Evolutionary conservation across 106 monocot genomes (phyloP).

Genomic region (Cymbidium sinense): DNA sequence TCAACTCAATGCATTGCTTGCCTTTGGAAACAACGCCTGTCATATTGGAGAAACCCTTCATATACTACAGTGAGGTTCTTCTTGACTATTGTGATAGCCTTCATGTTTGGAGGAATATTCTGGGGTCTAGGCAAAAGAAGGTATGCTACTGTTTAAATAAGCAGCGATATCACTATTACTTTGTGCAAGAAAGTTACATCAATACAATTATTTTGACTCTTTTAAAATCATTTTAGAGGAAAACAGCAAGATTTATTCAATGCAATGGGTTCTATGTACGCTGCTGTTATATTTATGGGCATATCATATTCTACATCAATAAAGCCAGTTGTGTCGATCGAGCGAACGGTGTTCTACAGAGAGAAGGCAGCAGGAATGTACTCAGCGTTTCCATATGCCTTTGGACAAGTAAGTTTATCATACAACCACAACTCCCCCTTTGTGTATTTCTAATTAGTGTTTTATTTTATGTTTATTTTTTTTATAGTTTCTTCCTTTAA

Average conservation of each 20-base stretch:
- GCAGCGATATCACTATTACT: background rate
- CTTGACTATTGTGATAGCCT: conserved; percentile 18
- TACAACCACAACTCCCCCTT: background rate
- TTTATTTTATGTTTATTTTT: background rate
- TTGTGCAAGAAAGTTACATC: background rate
- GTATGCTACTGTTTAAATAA: background rate
- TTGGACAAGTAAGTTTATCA: conserved; percentile 42
- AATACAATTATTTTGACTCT: too few species aligned
- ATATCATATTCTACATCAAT: conserved; percentile 38
- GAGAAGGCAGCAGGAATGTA: conserved; percentile 68
- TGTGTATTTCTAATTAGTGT: too few species aligned
- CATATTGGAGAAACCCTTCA: conserved; percentile 34
- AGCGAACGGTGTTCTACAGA: conserved; percentile 65
- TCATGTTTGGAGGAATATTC: conserved; percentile 29
- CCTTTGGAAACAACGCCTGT: conserved; percentile 27
- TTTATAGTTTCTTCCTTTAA: background rate
- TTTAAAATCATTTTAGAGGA: conserved; percentile 3
- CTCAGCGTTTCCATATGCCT: conserved; percentile 71
- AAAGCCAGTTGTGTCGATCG: conserved; percentile 48
- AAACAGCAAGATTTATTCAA: conserved; percentile 26
- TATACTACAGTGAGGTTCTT: conserved; percentile 23
- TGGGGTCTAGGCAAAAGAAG: conserved; percentile 22
- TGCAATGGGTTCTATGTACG: conserved; percentile 46
- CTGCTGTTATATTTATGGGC: conserved; percentile 57
- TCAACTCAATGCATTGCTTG: conserved; percentile 23